Conservation (phyloP, 2,329 filamentous ascomycete species). For the Fusarium napiforme region DNA sequence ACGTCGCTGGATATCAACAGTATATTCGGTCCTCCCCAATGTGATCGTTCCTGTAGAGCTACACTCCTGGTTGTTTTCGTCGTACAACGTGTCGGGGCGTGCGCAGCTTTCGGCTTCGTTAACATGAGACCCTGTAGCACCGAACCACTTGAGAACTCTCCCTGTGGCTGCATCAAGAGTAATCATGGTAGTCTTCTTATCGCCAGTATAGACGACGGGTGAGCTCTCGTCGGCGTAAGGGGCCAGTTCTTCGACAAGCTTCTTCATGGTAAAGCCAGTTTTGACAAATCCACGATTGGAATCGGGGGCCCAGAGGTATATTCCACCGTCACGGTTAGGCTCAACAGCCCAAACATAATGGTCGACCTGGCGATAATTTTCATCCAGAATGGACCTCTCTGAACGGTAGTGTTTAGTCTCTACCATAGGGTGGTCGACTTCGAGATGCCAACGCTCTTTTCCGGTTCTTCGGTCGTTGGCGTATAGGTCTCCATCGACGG, state of each 20-base stretch:
- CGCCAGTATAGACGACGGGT: slow-evolving; percentile 86
- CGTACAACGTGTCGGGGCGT: slow-evolving; percentile 72
- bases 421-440: slow-evolving; percentile 87
- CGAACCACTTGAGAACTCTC: slow-evolving; percentile 84
- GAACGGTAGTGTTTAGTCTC: slow-evolving; percentile 84
- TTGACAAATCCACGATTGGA: slow-evolving; percentile 69
- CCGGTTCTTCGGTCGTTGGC: slow-evolving; percentile 90
- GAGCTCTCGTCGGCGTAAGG: slow-evolving; percentile 81
- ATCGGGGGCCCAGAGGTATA: slow-evolving; percentile 85
- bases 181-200: slow-evolving; percentile 90
- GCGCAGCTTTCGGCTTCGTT: slow-evolving; percentile 81
- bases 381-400: slow-evolving; percentile 71
- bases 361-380: slow-evolving; percentile 74
- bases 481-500: slow-evolving; percentile 96
- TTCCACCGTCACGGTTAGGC: slow-evolving; percentile 84
- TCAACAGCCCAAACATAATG: slow-evolving; percentile 97
- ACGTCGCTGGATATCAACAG: slow-evolving; percentile 82
- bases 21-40: slow-evolving; percentile 89
- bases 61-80: slow-evolving; percentile 78
- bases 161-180: slow-evolving; percentile 90
- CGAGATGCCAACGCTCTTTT: slow-evolving; percentile 84
- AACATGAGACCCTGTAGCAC: slow-evolving; percentile 74
- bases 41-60: slow-evolving; percentile 83
- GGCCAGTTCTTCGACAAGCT: slow-evolving; percentile 83
- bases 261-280: slow-evolving; percentile 81